Evolutionary conservation across 1,139 yeast species (phyloP), one percentile per base, ranked within the genome.

Genomic region (Protomyces macrosporus): DNA sequence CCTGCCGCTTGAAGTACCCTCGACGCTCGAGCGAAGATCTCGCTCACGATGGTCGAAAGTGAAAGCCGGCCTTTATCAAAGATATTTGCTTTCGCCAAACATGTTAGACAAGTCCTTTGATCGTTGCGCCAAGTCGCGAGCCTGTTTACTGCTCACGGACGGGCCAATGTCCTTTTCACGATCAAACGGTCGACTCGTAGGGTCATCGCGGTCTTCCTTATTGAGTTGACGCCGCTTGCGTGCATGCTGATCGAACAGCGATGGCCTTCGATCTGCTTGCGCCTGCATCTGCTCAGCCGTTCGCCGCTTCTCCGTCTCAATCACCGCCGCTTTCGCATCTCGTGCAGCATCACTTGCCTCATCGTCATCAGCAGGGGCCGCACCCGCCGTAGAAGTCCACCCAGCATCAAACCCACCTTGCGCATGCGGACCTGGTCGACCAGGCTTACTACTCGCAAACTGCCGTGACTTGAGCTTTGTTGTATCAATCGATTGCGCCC

Each of bases 161-260:
- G 66, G 64, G n/a, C 65, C 69, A 16, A 69, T 65, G 50, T 67
- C 68, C 55, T 68, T 69, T 52, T 68, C 70, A 36, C 65, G 59
- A 50, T 67, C 70, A 53, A 69, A 66, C 42, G 57, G 60, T 9
- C 70, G 67, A 53, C 67, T 67, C 36, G 65, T 61, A 23, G 65
- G 65, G 14, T 66, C 61, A 56, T 65, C 64, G 58, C 63, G 57
- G 16, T 36, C 56, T 32, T 12, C 65, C n/a, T 35, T 52, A 40
- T 65, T 45, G 48, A 61, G 32, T 3, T 61, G 60, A 30, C 53
- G 23, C 9, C 65, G 68, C 35, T 66, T 68, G 12, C 65, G 67
- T 42, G 68, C 33, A 35, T 58, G 62, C 12, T 51, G 52, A 7
- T 52, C 45, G 35, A 39, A 58, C 16, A 58, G 34, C 34, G 55